A percentile compares a stretch with the other conserved stretches of the same genome.
Conservation (phyloP, 345 rosid genomes). For the Xanthoceras sorbifolium region DNA sequence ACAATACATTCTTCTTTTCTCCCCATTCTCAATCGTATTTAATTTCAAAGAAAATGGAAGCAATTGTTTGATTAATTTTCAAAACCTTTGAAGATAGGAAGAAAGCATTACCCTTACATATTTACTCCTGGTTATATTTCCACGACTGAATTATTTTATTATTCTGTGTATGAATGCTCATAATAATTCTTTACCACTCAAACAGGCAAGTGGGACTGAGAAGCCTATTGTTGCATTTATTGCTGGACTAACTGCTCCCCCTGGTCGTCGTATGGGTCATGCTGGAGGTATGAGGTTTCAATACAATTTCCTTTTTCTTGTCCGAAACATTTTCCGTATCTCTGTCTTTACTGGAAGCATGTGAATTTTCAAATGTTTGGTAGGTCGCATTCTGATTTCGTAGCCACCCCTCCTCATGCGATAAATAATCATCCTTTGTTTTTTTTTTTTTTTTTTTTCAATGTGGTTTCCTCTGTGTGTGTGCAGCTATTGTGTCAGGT, state of each 20-base stretch:
- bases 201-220: conserved; percentile 93
- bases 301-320: too few species aligned
- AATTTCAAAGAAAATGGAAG: not conserved
- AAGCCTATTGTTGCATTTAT: conserved; percentile 96
- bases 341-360: too few species aligned
- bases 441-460: too few species aligned
- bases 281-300: conserved; percentile 76
- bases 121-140: not conserved
- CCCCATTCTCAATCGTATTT: not conserved
- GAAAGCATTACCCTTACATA: not conserved
- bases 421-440: not conserved
- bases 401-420: not conserved
- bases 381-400: not conserved
- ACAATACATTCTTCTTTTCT: not conserved
- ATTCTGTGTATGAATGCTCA: not conserved
- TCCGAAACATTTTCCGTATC: not conserved
- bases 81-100: not conserved
- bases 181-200: conserved; percentile 15
- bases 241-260: conserved; percentile 98
- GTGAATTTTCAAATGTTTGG: not conserved
- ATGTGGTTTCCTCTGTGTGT: not conserved
- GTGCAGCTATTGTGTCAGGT: conserved; percentile 87
- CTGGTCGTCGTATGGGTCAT: conserved; percentile 99
- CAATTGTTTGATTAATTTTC: not conserved
- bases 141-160: not conserved